These are phyloP conservation scores for Vitis vinifera DNA, from an alignment of 164 flowering plant genomes.

Conservation along the genomic window DNA sequence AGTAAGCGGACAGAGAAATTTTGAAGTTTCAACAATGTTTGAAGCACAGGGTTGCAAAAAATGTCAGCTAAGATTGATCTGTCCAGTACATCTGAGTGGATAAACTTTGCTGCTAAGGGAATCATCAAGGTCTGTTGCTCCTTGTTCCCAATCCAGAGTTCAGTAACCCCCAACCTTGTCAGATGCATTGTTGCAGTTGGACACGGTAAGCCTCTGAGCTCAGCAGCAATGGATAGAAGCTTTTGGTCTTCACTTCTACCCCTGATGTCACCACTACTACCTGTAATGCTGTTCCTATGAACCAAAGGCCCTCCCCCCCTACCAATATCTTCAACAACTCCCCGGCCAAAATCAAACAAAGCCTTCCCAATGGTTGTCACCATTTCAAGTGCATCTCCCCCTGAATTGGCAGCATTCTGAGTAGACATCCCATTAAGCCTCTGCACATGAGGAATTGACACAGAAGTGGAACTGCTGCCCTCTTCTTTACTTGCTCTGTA, in stretches of 20 bases:
- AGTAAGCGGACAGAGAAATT: conserved; percentile 64
- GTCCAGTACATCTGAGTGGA: conserved; percentile 69
- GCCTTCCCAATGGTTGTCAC: conserved; percentile 84
- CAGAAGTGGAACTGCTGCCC: conserved; percentile 22
- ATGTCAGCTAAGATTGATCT: conserved; percentile 54
- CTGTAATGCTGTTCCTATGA: conserved; percentile 28
- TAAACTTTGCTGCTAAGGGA: conserved; percentile 68
- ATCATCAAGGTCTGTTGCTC: conserved; percentile 73
- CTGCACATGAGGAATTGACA: conserved; percentile 25
- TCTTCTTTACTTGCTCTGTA: conserved; percentile 15
- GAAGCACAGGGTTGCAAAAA: conserved; percentile 47
- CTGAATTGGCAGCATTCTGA: conserved; percentile 46
- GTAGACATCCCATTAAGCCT: conserved; percentile 35
- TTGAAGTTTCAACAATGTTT: conserved; percentile 56
- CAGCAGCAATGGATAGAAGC: conserved; percentile 47
- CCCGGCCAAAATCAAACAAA: conserved; percentile 86
- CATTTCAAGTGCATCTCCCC: conserved; percentile 86
- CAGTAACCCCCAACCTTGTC: conserved; percentile 59
- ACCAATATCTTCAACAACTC: conserved; percentile 95
- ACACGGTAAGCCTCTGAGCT: conserved; percentile 80
- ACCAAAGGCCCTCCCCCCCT: conserved; percentile 54
- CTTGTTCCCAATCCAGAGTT: conserved; percentile 80
- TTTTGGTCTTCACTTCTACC: conserved; percentile 32
- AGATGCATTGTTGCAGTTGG: conserved; percentile 77
- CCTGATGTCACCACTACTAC: conserved; percentile 18